These are phyloP conservation scores for Paecilomyces variotii DNA, from an alignment of 2,329 filamentous ascomycete species.

Conservation along the genomic window DNA sequence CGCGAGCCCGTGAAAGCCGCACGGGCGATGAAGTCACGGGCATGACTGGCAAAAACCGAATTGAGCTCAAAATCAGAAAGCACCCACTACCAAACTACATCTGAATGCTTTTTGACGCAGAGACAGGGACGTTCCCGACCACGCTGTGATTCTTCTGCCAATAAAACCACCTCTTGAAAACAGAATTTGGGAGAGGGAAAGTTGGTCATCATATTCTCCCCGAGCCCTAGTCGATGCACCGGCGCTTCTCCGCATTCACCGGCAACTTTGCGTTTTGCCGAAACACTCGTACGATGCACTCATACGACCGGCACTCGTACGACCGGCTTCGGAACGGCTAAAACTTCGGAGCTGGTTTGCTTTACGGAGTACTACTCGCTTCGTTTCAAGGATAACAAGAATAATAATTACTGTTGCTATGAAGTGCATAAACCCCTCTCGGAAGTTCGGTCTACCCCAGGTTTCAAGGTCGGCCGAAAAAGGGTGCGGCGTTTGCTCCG, in stretches of 20 bases:
- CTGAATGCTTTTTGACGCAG: background rate
- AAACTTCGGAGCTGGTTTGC: background rate
- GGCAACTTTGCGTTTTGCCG: background rate
- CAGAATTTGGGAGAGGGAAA: background rate
- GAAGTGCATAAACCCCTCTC: too few species aligned
- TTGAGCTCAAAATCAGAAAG: background rate
- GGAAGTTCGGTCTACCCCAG: too few species aligned
- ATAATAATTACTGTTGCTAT: too few species aligned
- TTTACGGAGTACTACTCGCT: too few species aligned
- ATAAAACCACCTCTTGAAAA: background rate
- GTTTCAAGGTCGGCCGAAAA: too few species aligned
- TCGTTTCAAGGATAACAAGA: too few species aligned
- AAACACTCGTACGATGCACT: background rate
- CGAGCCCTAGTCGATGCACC: background rate
- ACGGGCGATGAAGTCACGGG: slow-evolving; percentile 14
- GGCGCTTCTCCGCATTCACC: background rate
- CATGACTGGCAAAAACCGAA: slow-evolving; percentile 2
- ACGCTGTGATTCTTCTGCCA: background rate
- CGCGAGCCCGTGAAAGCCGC: slow-evolving; percentile 10
- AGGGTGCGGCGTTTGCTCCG: too few species aligned
- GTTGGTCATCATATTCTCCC: background rate
- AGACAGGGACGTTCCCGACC: background rate
- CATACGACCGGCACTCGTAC: background rate
- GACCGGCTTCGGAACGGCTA: background rate
- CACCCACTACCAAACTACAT: background rate